phyloP scores from a whole-genome alignment of 805 yeast species.

The Candida michaelii region DNA sequence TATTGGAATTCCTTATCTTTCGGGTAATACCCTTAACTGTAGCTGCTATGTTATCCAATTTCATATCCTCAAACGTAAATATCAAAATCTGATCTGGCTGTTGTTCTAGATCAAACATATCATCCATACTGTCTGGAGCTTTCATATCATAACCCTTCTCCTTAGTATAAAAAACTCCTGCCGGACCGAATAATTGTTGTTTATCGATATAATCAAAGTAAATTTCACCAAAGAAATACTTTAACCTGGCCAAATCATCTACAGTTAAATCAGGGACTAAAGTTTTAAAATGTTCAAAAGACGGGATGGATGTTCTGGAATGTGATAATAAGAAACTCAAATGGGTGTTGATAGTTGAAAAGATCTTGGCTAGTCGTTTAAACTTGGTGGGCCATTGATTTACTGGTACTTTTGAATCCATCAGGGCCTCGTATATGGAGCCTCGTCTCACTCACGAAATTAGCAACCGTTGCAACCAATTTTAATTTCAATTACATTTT shows the following conservation, averaged over 20 bases:
- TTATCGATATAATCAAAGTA: slow-evolving; percentile 76
- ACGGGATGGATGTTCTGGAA: slow-evolving; percentile 33
- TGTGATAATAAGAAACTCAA: slow-evolving; percentile 40
- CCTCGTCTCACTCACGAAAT: slow-evolving; percentile 1
- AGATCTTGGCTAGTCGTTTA: slow-evolving; percentile 18
- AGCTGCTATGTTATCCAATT: slow-evolving; percentile 48
- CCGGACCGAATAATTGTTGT: slow-evolving; percentile 53
- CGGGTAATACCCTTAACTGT: slow-evolving; percentile 22
- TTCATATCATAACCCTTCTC: slow-evolving; percentile 35
- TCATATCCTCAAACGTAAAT: slow-evolving; percentile 76
- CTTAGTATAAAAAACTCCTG: slow-evolving; percentile 25
- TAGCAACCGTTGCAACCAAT: slow-evolving; percentile 2
- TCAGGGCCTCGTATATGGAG: too few species aligned
- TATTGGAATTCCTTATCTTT: slow-evolving; percentile 8
- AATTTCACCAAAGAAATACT: slow-evolving; percentile 59
- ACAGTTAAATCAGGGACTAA: slow-evolving; percentile 31
- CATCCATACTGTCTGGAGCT: slow-evolving; percentile 17
- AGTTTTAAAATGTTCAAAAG: slow-evolving; percentile 30
- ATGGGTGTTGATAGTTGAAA: slow-evolving; percentile 36
- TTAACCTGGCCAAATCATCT: slow-evolving; percentile 65
- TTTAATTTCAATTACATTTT: too few species aligned
- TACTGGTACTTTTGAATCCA: neutral
- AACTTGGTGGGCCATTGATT: slow-evolving; percentile 15
- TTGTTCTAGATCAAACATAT: slow-evolving; percentile 25
- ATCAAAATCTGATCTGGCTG: slow-evolving; percentile 38